A percentile compares a stretch with the other conserved stretches of the same genome.
Conservation (phyloP, 1,139 yeast species). For the Lizanozyma gosingica region DNA sequence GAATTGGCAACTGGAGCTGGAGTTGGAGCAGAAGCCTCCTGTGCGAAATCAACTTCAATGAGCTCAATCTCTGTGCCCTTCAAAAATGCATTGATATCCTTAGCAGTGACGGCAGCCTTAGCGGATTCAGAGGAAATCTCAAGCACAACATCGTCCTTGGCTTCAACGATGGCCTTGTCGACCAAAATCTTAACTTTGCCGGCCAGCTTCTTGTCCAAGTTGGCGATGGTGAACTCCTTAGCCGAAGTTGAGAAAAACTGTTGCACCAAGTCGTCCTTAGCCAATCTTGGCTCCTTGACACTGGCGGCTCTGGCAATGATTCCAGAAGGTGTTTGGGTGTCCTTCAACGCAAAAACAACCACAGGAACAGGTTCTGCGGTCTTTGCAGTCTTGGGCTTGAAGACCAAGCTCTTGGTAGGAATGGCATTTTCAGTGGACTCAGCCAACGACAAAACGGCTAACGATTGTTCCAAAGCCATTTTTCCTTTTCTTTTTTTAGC, state of each 20-base stretch:
- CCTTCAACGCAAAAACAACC: slow-evolving; percentile 65
- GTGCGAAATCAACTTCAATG: slow-evolving; percentile 50
- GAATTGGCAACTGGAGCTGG: slow-evolving; percentile 23
- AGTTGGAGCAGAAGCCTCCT: slow-evolving; percentile 31
- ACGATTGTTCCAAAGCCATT: slow-evolving; percentile 56
- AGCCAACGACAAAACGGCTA: slow-evolving; percentile 48
- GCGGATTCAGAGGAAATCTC: slow-evolving; percentile 53
- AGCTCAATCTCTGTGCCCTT: slow-evolving; percentile 49
- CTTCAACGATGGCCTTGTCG: slow-evolving; percentile 45
- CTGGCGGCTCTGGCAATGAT: slow-evolving; percentile 58
- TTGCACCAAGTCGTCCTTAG: slow-evolving; percentile 68
- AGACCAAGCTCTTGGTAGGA: slow-evolving; percentile 67
- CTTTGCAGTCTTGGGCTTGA: slow-evolving; percentile 88
- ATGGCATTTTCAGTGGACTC: slow-evolving; percentile 34
- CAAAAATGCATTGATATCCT: slow-evolving; percentile 45
- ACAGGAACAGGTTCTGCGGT: slow-evolving; percentile 76
- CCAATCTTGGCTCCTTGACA: slow-evolving; percentile 82
- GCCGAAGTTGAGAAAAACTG: slow-evolving; percentile 58
- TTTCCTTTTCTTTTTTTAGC: no score
- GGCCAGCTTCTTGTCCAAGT: slow-evolving; percentile 43
- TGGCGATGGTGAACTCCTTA: slow-evolving; percentile 59
- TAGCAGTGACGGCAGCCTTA: slow-evolving; percentile 47
- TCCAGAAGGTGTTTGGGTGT: slow-evolving; percentile 63
- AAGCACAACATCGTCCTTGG: slow-evolving; percentile 31
- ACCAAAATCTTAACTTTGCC: slow-evolving; percentile 60